Percentiles rank a stretch among this genome's conserved stretches.
These are phyloP conservation scores for Bipolaris sorokiniana DNA, from an alignment of 2,329 filamentous ascomycete genomes.

Conservation along the genomic window DNA sequence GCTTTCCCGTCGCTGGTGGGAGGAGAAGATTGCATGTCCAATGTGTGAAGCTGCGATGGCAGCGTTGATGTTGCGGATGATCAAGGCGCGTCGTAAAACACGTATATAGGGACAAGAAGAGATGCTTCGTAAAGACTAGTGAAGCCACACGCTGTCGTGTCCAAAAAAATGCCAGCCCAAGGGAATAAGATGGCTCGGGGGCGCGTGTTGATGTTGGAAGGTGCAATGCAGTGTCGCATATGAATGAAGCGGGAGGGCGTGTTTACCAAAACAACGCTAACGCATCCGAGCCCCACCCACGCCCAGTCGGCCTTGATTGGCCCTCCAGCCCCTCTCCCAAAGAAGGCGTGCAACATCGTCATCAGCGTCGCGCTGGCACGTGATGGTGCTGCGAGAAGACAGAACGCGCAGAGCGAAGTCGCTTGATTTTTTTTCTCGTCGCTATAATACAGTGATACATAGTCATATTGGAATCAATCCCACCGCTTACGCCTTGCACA, in stretches of 20 bases:
- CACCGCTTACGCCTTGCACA: neutral
- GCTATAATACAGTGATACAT: neutral
- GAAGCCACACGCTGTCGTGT: conserved; percentile 22
- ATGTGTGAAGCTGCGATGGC: conserved; percentile 25
- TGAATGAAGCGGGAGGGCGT: conserved; percentile 28
- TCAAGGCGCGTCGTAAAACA: conserved; percentile 41
- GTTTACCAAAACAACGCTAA: conserved; percentile 29
- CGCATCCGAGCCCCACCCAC: conserved; percentile 20
- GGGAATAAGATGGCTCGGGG: conserved; percentile 21
- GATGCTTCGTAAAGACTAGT: conserved; percentile 34
- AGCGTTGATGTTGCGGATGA: conserved; percentile 19
- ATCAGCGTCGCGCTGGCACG: neutral
- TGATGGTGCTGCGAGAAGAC: neutral
- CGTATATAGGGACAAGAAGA: conserved; percentile 37
- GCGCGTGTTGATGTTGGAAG: conserved; percentile 31
- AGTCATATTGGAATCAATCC: conserved; percentile 17
- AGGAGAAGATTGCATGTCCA: conserved; percentile 47
- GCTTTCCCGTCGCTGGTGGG: conserved; percentile 47
- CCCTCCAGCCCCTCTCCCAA: conserved; percentile 7
- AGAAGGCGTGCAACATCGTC: neutral
- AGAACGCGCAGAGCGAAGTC: neutral
- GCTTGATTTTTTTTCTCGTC: neutral
- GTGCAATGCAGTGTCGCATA: conserved; percentile 37
- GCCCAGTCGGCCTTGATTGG: conserved; percentile 21
- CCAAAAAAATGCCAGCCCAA: conserved; percentile 28